A percentile compares a stretch with the other conserved stretches of the same genome.
These are phyloP conservation scores for Paxillus ammoniavirescens DNA, from an alignment of 768 basidiomycete genomes.

Conservation along the genomic window DNA sequence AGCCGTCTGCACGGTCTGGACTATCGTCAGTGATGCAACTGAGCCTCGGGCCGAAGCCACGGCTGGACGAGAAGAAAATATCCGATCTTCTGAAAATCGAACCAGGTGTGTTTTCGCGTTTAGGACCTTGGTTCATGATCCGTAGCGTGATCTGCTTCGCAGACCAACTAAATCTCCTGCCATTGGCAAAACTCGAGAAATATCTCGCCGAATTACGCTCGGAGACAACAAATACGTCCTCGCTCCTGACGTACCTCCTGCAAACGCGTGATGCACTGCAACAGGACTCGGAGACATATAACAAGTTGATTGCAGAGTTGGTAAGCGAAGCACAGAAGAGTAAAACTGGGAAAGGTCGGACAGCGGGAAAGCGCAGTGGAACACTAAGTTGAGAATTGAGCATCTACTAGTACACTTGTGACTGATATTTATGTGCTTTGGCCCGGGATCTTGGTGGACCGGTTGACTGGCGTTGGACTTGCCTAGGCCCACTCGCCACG, in stretches of 20 bases:
- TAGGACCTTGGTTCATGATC: background rate
- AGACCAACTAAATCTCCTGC: constrained; percentile 75
- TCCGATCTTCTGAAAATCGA: constrained; percentile 63
- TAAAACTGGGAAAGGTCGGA: constrained; percentile 60
- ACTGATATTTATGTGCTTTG: background rate
- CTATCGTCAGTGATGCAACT: constrained; percentile 34
- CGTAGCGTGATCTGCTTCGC: constrained; percentile 8
- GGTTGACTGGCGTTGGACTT: background rate
- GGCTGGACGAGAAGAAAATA: constrained; percentile 65
- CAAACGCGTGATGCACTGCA: constrained; percentile 80
- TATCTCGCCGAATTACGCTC: constrained; percentile 64
- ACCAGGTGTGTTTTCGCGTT: constrained; percentile 49
- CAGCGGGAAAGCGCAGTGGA: constrained; percentile 48
- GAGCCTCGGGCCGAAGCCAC: constrained; percentile 75
- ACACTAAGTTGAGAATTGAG: constrained; percentile 33
- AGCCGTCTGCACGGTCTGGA: constrained; percentile 37
- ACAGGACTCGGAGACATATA: constrained; percentile 88
- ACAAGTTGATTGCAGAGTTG: constrained; percentile 86
- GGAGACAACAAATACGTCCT: constrained; percentile 75
- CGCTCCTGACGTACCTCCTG: constrained; percentile 75
- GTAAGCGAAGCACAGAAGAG: constrained; percentile 90
- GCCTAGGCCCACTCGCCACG: background rate
- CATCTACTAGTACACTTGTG: background rate
- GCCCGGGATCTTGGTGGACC: background rate
- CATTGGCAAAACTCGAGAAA: constrained; percentile 63